Evolutionary conservation across 225 moss, liverwort and hornwort species (phyloP).

Genomic region (Marchantia polymorpha): DNA sequence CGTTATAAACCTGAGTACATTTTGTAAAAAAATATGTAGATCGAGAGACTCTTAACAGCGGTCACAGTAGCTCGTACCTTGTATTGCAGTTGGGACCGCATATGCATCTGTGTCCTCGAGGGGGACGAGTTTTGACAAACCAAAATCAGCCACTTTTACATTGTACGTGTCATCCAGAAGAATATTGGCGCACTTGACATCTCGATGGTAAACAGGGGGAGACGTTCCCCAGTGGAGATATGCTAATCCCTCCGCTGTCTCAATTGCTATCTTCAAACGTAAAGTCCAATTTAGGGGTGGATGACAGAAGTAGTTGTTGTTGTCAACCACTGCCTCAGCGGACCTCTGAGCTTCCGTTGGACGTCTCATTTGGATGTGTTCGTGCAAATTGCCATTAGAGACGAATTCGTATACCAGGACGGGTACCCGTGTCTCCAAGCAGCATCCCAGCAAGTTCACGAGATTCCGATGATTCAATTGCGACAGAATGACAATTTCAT

Average conservation of each 20-base stretch:
- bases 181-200: conserved; percentile 53
- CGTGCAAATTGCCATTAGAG: conserved; percentile 14
- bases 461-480: conserved; percentile 27
- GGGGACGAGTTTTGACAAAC: conserved; percentile 33
- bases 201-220: conserved; percentile 50
- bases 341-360: neutral
- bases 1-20: neutral
- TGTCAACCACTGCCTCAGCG: too few relatives aligned
- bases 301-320: neutral
- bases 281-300: conserved; percentile 32
- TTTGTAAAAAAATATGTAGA: too few relatives aligned
- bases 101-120: conserved; percentile 40
- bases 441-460: conserved; percentile 26
- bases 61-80: conserved; percentile 24
- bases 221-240: conserved; percentile 39
- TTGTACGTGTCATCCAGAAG: conserved; percentile 40
- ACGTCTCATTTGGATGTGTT: neutral
- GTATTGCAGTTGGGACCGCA: conserved; percentile 31
- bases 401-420: conserved; percentile 25
- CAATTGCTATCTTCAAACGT: conserved; percentile 36
- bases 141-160: conserved; percentile 53
- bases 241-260: conserved; percentile 45
- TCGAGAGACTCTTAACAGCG: too few relatives aligned
- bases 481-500: conserved; percentile 26
- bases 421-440: conserved; percentile 12